Evolutionary conservation across 345 rosid genomes (phyloP), one percentile per base, ranked within the genome.

Genomic region (Populus alba): DNA sequence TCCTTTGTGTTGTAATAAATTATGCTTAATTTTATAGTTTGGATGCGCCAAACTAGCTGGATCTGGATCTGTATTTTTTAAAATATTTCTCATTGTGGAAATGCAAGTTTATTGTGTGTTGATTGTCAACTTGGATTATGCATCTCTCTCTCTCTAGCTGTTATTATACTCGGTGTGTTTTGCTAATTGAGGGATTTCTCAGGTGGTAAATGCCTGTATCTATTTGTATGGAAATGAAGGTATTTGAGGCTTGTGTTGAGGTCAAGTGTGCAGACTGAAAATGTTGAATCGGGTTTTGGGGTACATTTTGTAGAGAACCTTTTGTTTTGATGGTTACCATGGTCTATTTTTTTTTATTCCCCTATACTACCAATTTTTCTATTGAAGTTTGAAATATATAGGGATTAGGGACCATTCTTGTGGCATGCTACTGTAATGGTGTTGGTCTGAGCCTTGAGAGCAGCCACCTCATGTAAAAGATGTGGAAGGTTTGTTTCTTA

Each of bases 191-290:
- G 65, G 15, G 29, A n/a, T 10, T 4, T 3, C 7, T 59, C 47
- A 43, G 47, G 47, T 11, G 47, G 47, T 43, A 11, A 11, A 43
- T 43, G 47, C 4, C 18, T 47, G 6, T 3, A 47, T 47, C 53
- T 47, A 4, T 47, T 4, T 47, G 5, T 47, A 47, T 47, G 18
- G 20, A 4, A 47, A 47, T 47, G 53, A 47, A 47, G 53, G 53
- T 47, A 15, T 47, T 47, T 47, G 53, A 47, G 25, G 25, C 66
- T 70, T 49, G 43, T 71, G 77, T 80, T 75, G 81, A 89, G 97
- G 90, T 89, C 97, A 53, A 85, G 71, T 81, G 69, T 87, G 78
- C 86, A 85, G 76, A 23, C 33, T 22, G 82, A 81, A 68, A 87
- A 68, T 78, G 86, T 66, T 55, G 77, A 84, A 77, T 85, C 87